These are phyloP conservation scores for Tagetes erecta DNA, from an alignment of 129 eudicot species.

Conservation along the genomic window DNA sequence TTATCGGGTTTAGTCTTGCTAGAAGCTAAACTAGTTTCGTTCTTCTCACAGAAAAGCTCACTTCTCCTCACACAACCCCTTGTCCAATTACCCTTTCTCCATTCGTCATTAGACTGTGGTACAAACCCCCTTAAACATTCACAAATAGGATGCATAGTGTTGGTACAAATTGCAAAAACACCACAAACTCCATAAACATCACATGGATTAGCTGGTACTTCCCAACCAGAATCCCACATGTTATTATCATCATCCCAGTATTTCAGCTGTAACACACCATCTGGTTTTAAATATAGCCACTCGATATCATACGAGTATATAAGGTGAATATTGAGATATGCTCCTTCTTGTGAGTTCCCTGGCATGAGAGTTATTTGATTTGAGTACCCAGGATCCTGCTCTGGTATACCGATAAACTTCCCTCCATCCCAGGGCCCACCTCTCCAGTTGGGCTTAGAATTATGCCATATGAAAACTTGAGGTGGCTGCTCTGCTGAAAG, in stretches of 20 bases:
- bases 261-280: constrained; percentile 12
- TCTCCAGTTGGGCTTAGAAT: constrained; percentile 27
- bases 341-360: constrained; percentile 21
- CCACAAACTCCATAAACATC: constrained; percentile 46
- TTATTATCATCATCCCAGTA: background rate
- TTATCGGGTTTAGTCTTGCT: constrained; percentile 34
- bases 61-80: constrained; percentile 41
- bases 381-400: constrained; percentile 20
- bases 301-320: background rate
- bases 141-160: constrained; percentile 25
- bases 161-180: constrained; percentile 36
- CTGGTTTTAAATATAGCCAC: constrained; percentile 18
- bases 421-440: constrained; percentile 40
- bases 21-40: constrained; percentile 16
- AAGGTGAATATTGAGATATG: constrained; percentile 11
- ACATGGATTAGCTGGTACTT: constrained; percentile 29
- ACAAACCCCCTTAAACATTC: constrained; percentile 42
- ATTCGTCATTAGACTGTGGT: constrained; percentile 35
- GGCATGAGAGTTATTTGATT: constrained; percentile 13
- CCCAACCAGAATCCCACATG: constrained; percentile 25
- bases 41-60: constrained; percentile 36
- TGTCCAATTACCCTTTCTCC: constrained; percentile 42
- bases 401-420: constrained; percentile 29
- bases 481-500: constrained; percentile 29
- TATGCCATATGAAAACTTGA: constrained; percentile 25